Percentiles rank a stretch among this genome's conserved stretches.
These are phyloP conservation scores for Mycogone perniciosa DNA, from an alignment of 2,329 filamentous ascomycete species.

Conservation along the genomic window DNA sequence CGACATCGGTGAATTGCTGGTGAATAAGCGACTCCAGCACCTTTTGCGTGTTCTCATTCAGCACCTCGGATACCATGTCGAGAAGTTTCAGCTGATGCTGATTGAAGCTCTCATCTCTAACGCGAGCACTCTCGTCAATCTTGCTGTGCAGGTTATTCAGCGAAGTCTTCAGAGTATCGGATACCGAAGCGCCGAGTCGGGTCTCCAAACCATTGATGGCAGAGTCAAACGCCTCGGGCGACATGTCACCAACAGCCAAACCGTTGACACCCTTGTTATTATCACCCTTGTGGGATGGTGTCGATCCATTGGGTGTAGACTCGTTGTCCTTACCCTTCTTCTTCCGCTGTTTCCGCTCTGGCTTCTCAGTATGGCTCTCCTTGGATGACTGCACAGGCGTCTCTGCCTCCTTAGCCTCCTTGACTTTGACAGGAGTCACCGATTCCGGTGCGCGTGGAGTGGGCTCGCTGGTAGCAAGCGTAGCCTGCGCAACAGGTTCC, in stretches of 20 bases:
- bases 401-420: conserved; percentile 46
- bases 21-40: conserved; percentile 72
- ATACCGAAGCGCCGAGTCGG: conserved; percentile 43
- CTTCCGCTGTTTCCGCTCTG: conserved; percentile 56
- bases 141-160: conserved; percentile 57
- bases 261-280: conserved; percentile 26
- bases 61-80: conserved; percentile 52
- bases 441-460: conserved; percentile 28
- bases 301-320: conserved; percentile 36
- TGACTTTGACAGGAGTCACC: conserved; percentile 32
- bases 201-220: conserved; percentile 50
- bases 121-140: conserved; percentile 57
- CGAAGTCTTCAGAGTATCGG: conserved; percentile 48
- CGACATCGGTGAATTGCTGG: conserved; percentile 64
- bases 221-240: conserved; percentile 43
- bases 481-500: conserved; percentile 26
- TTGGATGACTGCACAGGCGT: conserved; percentile 33
- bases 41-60: conserved; percentile 60
- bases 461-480: conserved; percentile 17
- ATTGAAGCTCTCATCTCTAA: conserved; percentile 46
- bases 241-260: conserved; percentile 24
- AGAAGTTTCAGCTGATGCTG: conserved; percentile 49
- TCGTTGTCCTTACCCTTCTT: conserved; percentile 60
- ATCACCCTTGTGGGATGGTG: conserved; percentile 23
- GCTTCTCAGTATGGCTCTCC: conserved; percentile 46